Evolutionary conservation across 176 grass and related monocot species (phyloP), one percentile per base, ranked within the genome.

Genomic region (Dactylis glomerata): DNA sequence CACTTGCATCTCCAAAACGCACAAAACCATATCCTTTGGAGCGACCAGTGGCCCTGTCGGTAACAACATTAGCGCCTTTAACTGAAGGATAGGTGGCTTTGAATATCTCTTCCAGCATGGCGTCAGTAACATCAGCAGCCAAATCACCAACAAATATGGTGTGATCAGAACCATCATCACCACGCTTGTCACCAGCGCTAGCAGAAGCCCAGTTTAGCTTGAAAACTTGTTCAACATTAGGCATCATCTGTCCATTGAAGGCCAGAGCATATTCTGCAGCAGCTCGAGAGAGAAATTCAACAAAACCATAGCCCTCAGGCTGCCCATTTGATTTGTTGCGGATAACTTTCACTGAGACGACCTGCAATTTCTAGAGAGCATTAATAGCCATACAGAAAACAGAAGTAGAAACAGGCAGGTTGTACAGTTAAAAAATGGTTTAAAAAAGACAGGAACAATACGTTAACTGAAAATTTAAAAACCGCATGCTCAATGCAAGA

Each of bases 11-110:
- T 51, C 88, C 90, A 79, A 97, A 97, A 45, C 75, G 91, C 64
- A 97, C 90, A 37, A 97, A 97, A 22, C 95, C 95, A 77, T 94
- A 97, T 71, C 95, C 95, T 86, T 97, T 97, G 52, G 95, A 79
- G 9, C 66, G 75, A 4, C 95, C 95, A 73, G 90, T 92, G 77
- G 84, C 40, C 82, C 83, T 97, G 63, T 97, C 95, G 4, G 82
- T 73, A 47, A 97, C 95, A 83, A 97, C 88, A 74, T 97, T 97
- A 59, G 92, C 95, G 44, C 95, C 92, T 81, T 76, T 94, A 71
- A 97, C 90, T 72, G 95, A 97, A 82, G 86, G 73, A 16, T 94
- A 97, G 3, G 17, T 62, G 12, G 51, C 71, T 86, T 91, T 94
- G 82, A 97, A 97, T 44, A 75, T 79, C 69, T 91, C 95, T 89